Base-by-base conservation (phyloP, 2,329 filamentous ascomycete genomes). In the Alternaria sp. region DNA sequence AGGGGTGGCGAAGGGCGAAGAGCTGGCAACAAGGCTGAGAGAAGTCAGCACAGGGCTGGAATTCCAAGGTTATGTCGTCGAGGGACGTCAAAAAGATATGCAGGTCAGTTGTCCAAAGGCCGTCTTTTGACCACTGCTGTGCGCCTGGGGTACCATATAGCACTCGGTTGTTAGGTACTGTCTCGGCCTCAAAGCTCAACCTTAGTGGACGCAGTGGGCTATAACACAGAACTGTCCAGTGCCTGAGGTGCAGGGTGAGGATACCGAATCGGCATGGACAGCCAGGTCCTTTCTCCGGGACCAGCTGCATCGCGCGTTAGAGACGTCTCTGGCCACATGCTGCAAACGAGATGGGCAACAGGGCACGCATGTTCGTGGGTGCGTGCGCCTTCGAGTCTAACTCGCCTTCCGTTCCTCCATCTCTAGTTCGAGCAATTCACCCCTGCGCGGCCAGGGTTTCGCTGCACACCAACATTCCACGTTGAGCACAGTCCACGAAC, bases 111-210 rank as follows among this genome's bases (percentile, higher is more conserved):
- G 73, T 73, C 65, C 65, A 62, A 65, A 67, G 62, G 68, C 70
- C 66, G 70, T 70, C 65, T 70, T 73, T 71, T 74, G 72, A 68
- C 70, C 64, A 69, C 64, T 69, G 73, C 68, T 67, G 73, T 75
- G 75, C 75, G 73, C 69, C 76, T 76, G 71, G 67, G 68, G 71
- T 75, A 78, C 72, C 73, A 76, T 77, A 78, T 78, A 73, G 66
- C 72, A 76, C 69, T 69, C 74, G 71, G 74, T 66, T 69, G 70
- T 67, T 70, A 40, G 36, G 36, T 40, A 71, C 67, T 55, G 66
- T 73, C 69, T 74, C 72, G 68, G 73, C 72, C 69, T 73, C 66
- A 62, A 69, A 60, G 65, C 67, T 67, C 61, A 55, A 67, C 65
- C 68, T 76, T 77, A 77, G 70, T 70, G 67, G 72, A 69, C 69